A percentile compares a stretch with the other conserved stretches of the same genome.
Conservation (phyloP, 352 stramenopile genomes). For the Pythium rhizo-oryzae region DNA sequence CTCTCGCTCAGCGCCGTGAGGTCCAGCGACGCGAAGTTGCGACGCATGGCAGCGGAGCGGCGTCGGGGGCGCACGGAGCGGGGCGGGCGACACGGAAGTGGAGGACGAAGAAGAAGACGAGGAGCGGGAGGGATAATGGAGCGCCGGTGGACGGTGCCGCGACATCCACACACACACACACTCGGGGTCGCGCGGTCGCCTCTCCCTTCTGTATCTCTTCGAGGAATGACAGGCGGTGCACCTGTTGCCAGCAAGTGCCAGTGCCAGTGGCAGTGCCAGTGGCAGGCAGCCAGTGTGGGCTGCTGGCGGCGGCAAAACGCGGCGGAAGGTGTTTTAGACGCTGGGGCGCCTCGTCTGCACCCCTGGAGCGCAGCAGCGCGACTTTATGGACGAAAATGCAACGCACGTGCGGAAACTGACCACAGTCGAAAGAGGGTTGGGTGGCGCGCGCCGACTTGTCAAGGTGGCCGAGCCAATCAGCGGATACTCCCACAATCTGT, state of each 20-base stretch:
- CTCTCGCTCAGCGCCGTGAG: slow-evolving; percentile 19
- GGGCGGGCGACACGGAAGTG: slow-evolving; percentile 4
- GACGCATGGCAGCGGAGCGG: slow-evolving; percentile 15
- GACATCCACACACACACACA: slow-evolving; percentile 21
- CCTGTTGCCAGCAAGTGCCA: neutral
- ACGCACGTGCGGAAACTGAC: slow-evolving; percentile 22
- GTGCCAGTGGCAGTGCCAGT: neutral
- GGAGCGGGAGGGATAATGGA: neutral
- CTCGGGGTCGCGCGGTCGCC: no score
- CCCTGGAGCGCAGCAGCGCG: neutral
- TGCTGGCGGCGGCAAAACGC: neutral
- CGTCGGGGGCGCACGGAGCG: neutral
- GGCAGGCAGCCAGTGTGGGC: neutral
- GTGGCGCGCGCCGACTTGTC: neutral
- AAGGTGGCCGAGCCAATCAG: slow-evolving; percentile 13
- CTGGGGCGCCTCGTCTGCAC: slow-evolving; percentile 1
- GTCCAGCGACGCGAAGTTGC: slow-evolving; percentile 32
- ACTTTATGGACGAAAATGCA: slow-evolving; percentile 22
- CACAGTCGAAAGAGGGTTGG: slow-evolving; percentile 7
- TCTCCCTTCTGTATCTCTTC: slow-evolving; percentile 13
- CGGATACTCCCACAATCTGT: slow-evolving; percentile 7
- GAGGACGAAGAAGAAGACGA: neutral
- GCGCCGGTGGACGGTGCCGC: slow-evolving; percentile 17
- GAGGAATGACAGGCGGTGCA: slow-evolving; percentile 9
- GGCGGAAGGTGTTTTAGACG: slow-evolving; percentile 3